phyloP scores from a whole-genome alignment of 306 rosid genomes.

The Begonia fuchsioides region DNA sequence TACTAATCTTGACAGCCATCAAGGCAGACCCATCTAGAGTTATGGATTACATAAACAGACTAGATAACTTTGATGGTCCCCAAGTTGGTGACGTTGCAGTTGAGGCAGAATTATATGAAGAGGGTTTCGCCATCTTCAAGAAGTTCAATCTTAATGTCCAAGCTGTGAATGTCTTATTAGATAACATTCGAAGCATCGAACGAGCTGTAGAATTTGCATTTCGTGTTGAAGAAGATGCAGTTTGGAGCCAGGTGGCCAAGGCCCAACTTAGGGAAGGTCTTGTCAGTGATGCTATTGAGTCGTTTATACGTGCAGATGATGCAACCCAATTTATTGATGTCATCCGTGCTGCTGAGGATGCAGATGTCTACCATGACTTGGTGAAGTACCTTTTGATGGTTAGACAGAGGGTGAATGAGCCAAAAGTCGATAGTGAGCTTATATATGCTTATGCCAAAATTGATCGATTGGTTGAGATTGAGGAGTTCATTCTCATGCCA shows the following conservation, averaged over 20 bases:
- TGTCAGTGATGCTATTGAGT: constrained; percentile 98
- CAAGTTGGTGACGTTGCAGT: constrained; percentile 96
- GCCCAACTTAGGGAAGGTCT: constrained; percentile 95
- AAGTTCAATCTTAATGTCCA: constrained; percentile 97
- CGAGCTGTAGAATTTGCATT: constrained; percentile 97
- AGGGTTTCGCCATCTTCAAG: constrained; percentile 90
- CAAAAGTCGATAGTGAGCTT: constrained; percentile 98
- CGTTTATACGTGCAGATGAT: constrained; percentile 93
- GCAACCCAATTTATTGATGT: constrained; percentile 90
- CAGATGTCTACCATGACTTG: constrained; percentile 76
- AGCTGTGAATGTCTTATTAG: constrained; percentile 89
- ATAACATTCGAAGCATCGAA: constrained; percentile 74
- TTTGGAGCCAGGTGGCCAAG: constrained; percentile 99
- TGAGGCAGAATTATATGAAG: constrained; percentile 85
- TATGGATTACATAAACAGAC: constrained; percentile 88
- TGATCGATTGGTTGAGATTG: constrained; percentile 89
- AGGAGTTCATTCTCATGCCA: constrained; percentile 96
- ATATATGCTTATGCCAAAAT: constrained; percentile 97
- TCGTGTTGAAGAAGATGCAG: constrained; percentile 98
- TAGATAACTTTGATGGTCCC: constrained; percentile 97
- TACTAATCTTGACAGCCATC: constrained; percentile 88
- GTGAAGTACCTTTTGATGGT: constrained; percentile 97
- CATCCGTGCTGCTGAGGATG: constrained; percentile 72
- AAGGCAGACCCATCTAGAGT: constrained; percentile 98
- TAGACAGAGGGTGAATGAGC: constrained; percentile 83